These are phyloP conservation scores for Boletus rex-veris DNA, from an alignment of 768 basidiomycete genomes.

Conservation along the genomic window DNA sequence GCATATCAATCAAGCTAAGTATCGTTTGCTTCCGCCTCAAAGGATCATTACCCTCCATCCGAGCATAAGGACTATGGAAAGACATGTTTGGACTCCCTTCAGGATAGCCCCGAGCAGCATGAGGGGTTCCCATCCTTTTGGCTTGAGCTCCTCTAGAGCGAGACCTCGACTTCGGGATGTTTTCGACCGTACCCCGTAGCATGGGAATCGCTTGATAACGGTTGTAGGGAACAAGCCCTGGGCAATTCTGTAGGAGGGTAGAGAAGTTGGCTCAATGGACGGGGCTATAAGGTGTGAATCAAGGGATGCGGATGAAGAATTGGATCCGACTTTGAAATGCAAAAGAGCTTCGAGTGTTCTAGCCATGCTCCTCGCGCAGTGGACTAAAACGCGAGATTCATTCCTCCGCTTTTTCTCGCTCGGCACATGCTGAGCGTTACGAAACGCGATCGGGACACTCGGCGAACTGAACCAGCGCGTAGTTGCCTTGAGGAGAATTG, in stretches of 20 bases:
- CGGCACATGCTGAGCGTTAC: constrained; percentile 32
- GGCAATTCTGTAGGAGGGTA: constrained; percentile 20
- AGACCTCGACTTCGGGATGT: constrained; percentile 25
- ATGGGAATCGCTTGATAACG: constrained; percentile 27
- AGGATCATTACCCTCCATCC: constrained; percentile 28
- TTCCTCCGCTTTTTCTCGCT: constrained; percentile 30
- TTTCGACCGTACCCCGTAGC: constrained; percentile 32
- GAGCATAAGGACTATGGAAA: constrained; percentile 27
- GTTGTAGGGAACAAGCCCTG: constrained; percentile 18
- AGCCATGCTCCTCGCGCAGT: constrained; percentile 34
- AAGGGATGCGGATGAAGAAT: constrained; percentile 25
- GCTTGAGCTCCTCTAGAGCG: constrained; percentile 27
- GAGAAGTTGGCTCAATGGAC: constrained; percentile 15
- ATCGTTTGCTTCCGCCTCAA: constrained; percentile 44
- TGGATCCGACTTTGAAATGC: constrained; percentile 34
- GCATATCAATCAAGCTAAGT: constrained; percentile 44
- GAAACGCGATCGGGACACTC: constrained; percentile 33
- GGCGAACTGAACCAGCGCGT: constrained; percentile 37
- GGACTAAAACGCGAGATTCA: constrained; percentile 35
- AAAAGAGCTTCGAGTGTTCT: constrained; percentile 34
- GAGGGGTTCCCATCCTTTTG: constrained; percentile 21
- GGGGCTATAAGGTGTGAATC: constrained; percentile 31
- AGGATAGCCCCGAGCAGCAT: constrained; percentile 25
- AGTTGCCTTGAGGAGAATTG: constrained; percentile 34
- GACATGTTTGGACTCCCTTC: constrained; percentile 26